Evolutionary conservation across 257 asterid genomes (phyloP).

Genomic region (Cinchona pubescens): DNA sequence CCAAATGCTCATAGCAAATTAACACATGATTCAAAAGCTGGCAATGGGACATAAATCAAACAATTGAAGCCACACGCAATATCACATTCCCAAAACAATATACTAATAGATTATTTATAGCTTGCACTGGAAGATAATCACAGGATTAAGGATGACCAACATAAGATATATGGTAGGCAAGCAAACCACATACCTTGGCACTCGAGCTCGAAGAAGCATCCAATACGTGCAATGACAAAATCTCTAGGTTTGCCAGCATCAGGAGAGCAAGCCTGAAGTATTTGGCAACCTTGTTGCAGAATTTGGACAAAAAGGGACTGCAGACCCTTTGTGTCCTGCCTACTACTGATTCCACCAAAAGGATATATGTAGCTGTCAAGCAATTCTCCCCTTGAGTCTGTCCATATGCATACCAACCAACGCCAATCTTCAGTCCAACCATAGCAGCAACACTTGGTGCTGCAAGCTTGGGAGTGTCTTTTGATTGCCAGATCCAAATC

Average conservation of each 20-base stretch:
- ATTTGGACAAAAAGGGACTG: constrained; percentile 94
- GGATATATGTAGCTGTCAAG: constrained; percentile 91
- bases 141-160: background rate
- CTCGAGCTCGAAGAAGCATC: constrained; percentile 97
- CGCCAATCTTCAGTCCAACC: constrained; percentile 99
- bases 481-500: constrained; percentile 63
- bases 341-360: constrained; percentile 92
- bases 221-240: constrained; percentile 85
- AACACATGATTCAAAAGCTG: background rate
- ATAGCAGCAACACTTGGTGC: constrained; percentile 98
- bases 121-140: background rate
- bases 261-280: constrained; percentile 85
- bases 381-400: constrained; percentile 96
- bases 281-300: constrained; percentile 95
- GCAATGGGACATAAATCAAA: background rate
- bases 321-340: constrained; percentile 98
- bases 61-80: background rate
- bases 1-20: constrained; percentile 1
- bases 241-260: constrained; percentile 87
- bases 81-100: background rate
- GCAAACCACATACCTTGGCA: constrained; percentile 67
- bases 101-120: too few species aligned
- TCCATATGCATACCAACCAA: constrained; percentile 97
- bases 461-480: constrained; percentile 83
- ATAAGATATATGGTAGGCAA: background rate